A percentile compares a stretch with the other conserved stretches of the same genome.
These are phyloP conservation scores for Colletotrichum somersetense DNA, from an alignment of 2,329 filamentous ascomycete species.

Conservation along the genomic window DNA sequence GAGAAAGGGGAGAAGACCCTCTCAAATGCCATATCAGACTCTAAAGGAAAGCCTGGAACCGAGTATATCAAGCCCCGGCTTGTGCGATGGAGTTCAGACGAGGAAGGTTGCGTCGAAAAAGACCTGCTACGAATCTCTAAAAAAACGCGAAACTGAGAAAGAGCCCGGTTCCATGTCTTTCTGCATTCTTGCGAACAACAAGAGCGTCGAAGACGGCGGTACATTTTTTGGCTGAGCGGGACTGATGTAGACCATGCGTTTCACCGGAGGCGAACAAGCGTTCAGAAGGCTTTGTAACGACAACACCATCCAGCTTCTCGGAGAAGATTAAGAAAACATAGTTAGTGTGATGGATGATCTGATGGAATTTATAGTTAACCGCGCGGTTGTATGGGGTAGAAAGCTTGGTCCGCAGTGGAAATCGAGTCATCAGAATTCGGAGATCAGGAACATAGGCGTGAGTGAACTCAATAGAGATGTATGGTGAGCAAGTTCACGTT, in stretches of 20 bases:
- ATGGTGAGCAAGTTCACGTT: background rate
- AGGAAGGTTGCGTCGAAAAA: background rate
- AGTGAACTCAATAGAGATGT: background rate
- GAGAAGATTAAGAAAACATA: rapidly evolving
- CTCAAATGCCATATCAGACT: background rate
- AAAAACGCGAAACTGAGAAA: background rate
- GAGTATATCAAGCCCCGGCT: background rate
- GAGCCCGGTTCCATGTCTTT: background rate
- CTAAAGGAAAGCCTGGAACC: background rate
- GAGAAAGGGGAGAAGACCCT: background rate
- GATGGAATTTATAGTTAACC: background rate
- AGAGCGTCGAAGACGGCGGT: slow-evolving; percentile 7
- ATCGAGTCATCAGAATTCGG: slow-evolving; percentile 6
- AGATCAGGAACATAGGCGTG: background rate
- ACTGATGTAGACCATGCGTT: background rate
- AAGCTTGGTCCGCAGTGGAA: background rate
- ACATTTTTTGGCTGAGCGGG: background rate
- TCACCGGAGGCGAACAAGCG: background rate
- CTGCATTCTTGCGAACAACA: background rate
- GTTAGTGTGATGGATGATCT: background rate
- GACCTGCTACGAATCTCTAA: background rate
- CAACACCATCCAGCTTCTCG: background rate
- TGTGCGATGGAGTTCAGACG: background rate
- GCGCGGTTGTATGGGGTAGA: background rate
- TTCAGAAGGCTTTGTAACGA: background rate